Conservation (phyloP, 257 asterid genomes). For the Forsythia viridissima region DNA sequence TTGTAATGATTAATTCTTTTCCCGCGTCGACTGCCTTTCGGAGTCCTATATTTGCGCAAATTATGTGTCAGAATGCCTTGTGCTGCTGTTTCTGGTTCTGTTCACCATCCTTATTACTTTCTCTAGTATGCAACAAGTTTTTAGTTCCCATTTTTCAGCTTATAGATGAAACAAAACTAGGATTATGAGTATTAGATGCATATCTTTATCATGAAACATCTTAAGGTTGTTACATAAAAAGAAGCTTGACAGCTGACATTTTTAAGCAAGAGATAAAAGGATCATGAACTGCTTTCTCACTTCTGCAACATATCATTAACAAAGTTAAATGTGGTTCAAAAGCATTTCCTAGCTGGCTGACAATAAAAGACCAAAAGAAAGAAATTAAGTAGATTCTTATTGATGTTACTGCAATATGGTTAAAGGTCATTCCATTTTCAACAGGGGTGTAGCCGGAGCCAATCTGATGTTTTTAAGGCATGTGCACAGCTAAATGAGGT, state of each 20-base stretch:
- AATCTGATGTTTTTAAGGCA: constrained; percentile 42
- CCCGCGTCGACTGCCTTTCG: no score
- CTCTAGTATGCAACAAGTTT: neutral
- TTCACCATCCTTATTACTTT: neutral
- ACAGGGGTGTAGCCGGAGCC: constrained; percentile 36
- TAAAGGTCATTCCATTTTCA: constrained; percentile 3
- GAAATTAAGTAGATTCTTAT: constrained; percentile 7
- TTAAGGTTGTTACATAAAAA: neutral
- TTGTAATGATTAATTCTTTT: neutral
- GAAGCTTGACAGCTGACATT: neutral
- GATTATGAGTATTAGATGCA: neutral
- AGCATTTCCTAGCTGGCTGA: neutral
- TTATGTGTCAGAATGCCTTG: constrained; percentile 1
- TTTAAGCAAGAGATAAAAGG: neutral
- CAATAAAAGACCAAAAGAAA: neutral
- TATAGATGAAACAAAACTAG: neutral
- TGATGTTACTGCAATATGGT: constrained; percentile 8
- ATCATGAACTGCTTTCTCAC: constrained; percentile 5
- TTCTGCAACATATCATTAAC: neutral
- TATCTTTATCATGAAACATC: neutral
- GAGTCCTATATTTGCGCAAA: neutral
- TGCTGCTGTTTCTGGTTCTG: neutral
- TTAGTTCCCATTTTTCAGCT: neutral
- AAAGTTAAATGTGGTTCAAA: neutral
- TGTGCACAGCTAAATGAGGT: constrained; percentile 51